Base-by-base conservation (phyloP, 169 alveolate species). In the Cryptosporidium ryanae region DNA sequence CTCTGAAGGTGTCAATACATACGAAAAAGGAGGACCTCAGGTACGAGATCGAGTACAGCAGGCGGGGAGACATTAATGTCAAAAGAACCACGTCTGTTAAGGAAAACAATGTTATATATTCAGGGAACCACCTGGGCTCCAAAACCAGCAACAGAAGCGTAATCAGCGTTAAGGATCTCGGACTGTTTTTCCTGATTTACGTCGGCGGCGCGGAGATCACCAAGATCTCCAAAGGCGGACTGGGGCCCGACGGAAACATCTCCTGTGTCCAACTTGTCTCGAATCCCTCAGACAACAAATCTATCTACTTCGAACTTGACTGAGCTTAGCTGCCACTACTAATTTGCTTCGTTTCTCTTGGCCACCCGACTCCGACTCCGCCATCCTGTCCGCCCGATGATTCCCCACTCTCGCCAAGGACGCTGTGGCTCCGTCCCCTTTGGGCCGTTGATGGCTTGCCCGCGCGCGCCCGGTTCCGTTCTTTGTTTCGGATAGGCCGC, bases 141-240 rank as follows among this genome's bases (percentile, higher is more conserved):
- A 13, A 12, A 49, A 52, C 66, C 23, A n/a, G 66, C 13, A 44
- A 50, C 12, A 76, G 71, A 46, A 63, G 21, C 4, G 21, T 61
- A 25, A 76, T 76, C 31, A 46, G 87, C n/a, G 38, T 76, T 27
- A 76, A 32, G 52, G 87, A 76, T 48, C 68, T 61, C 15, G 87
- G 87, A 1, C 70, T 57, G 34, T 59, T 38, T n/a, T 8, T 76
- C 34, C 44, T 76, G 23, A 59, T 76, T 5, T 59, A 70, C n/a
- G 63, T 76, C 8, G 76, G 63, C n/a, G 63, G 46, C 15, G 63
- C 46, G 43, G 87, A 76, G 25, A 63, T 76, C 4, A 61, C 71
- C 2, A 54, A 25, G 23, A 27, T 76, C 2, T 76, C 87, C 6
- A 76, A 76, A 25, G 87, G 87, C 27, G 87, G 87, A 59, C 43